Percentiles rank a stretch among this genome's conserved stretches.
These are phyloP conservation scores for Phoma herbarum DNA, from an alignment of 2,329 filamentous ascomycete species.

Conservation along the genomic window DNA sequence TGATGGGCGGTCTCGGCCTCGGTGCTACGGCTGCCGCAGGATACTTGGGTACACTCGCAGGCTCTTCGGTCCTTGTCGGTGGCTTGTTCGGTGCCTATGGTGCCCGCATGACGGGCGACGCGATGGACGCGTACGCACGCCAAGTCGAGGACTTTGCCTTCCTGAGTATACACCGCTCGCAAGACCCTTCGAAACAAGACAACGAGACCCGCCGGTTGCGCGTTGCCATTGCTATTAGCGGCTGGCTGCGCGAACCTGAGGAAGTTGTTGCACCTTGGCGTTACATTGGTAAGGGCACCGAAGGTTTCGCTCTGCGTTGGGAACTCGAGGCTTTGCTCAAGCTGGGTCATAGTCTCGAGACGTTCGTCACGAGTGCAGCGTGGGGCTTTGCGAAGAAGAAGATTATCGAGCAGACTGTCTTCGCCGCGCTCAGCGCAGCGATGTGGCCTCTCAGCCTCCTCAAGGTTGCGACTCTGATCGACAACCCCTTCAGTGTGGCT, in stretches of 20 bases:
- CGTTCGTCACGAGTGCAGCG: constrained; percentile 79
- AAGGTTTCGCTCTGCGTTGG: constrained; percentile 85
- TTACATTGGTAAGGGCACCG: constrained; percentile 74
- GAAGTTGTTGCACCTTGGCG: constrained; percentile 82
- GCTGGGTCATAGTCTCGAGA: constrained; percentile 79
- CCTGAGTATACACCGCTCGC: constrained; percentile 66
- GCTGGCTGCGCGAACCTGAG: constrained; percentile 77
- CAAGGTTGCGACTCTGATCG: constrained; percentile 66
- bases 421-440: constrained; percentile 57
- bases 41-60: constrained; percentile 80
- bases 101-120: constrained; percentile 80
- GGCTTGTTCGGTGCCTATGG: constrained; percentile 93
- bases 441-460: constrained; percentile 60
- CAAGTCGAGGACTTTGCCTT: constrained; percentile 92
- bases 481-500: constrained; percentile 83
- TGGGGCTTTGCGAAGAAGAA: constrained; percentile 79
- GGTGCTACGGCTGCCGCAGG: constrained; percentile 77
- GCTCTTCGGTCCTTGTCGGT: constrained; percentile 81
- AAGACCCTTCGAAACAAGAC: constrained; percentile 59
- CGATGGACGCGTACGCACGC: constrained; percentile 86
- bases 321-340: constrained; percentile 80
- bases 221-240: constrained; percentile 82
- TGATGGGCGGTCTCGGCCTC: constrained; percentile 80
- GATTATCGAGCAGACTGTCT: constrained; percentile 70
- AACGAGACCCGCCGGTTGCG: constrained; percentile 66